These are phyloP conservation scores for Triangularia verruculosa DNA, from an alignment of 2,329 filamentous ascomycete genomes.

Conservation along the genomic window DNA sequence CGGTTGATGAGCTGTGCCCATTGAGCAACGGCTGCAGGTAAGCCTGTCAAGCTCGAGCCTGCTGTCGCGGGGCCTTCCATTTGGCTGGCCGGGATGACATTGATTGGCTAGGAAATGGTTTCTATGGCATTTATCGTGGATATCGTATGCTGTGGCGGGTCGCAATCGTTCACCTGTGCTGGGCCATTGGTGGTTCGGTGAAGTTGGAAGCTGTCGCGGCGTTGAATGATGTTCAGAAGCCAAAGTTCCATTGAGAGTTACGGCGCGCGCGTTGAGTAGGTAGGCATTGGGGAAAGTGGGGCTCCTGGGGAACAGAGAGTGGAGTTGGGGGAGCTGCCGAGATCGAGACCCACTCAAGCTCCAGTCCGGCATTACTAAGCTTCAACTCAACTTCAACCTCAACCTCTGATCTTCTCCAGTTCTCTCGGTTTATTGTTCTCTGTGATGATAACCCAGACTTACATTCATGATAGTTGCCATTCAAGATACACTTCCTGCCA, in stretches of 20 bases:
- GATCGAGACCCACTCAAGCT: not conserved
- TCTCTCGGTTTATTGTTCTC: not conserved
- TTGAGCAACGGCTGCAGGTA: constrained; percentile 32
- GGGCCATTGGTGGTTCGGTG: not conserved
- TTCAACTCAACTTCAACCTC: not conserved
- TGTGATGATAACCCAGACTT: not conserved
- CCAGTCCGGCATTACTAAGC: not conserved
- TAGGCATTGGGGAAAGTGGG: not conserved
- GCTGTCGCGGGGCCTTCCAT: not conserved
- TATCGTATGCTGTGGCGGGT: not conserved
- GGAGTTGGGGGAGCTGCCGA: not conserved
- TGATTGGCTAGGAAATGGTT: not conserved
- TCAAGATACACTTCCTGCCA: no score
- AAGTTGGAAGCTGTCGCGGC: not conserved
- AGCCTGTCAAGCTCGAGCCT: not conserved
- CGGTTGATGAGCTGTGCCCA: constrained; percentile 52
- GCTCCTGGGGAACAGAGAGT: not conserved
- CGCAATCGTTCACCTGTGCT: not conserved
- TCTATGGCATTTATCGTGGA: not conserved
- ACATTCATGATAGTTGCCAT: no score
- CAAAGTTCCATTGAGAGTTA: not conserved
- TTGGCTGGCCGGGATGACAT: not conserved
- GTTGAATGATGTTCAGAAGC: not conserved
- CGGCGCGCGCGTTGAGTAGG: not conserved
- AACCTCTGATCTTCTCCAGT: not conserved